Evolutionary conservation across 306 rosid species (phyloP), one percentile per base, ranked within the genome.

Genomic region (Betula pendula): DNA sequence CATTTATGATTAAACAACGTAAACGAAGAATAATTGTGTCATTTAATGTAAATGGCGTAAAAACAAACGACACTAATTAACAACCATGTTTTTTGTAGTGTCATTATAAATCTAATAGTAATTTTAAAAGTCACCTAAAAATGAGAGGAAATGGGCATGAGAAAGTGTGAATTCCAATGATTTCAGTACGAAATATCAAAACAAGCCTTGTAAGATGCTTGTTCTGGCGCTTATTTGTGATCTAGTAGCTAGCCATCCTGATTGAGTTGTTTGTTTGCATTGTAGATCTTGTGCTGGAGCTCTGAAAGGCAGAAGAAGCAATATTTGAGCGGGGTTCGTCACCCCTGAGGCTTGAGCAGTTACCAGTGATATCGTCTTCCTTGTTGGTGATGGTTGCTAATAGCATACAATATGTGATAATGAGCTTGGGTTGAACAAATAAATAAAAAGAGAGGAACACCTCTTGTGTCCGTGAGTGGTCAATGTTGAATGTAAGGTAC

Each of bases 281-380:
- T 78, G 89, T 73, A 93, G 98, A 91, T 70, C 87, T 89, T 8
- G 97, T 93, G 67, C 73, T 93, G 96, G 96, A 93, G 95, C 95
- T 91, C 79, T 93, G 79, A 88, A 73, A 71, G 48, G 79, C 58
- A 76, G 68, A 72, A 40, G 56, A 77, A 80, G 84, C 84, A 83
- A 33, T 29, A 29, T 29, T 52, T 70, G 52, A 31, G 65, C 68
- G 44, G 74, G 76, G 55, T 77, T 75, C 24, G 70, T 17, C 50
- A 50, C 42, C 70, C 65, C 62, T 55, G 70, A n/a, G n/a, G n/a
- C n/a, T n/a, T n/a, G n/a, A 75, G 80, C 44, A 47, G 70, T 80
- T 60, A 33, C 78, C 51, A 79, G 77, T 72, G 71, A 67, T 80
- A 17, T 60, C 63, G 60, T 75, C 77, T 35, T 72, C 75, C 76